A percentile compares a stretch with the other conserved stretches of the same genome.
Conservation (phyloP, 139 green algal species). For the Chlorella sp. region DNA sequence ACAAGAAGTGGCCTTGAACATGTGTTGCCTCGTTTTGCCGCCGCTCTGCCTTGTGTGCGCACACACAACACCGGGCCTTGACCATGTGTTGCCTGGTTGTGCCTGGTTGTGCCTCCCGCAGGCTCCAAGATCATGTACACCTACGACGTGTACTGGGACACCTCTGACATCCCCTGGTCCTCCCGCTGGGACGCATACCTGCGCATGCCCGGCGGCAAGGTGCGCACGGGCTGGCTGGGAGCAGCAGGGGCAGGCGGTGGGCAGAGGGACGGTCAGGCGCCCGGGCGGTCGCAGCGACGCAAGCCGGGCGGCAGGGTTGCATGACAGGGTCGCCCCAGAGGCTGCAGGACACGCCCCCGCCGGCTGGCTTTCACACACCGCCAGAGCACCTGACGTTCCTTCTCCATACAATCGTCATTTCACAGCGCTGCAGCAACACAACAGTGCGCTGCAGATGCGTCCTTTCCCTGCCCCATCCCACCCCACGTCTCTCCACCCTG, state of each 20-base stretch:
- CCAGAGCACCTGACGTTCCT: background rate
- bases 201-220: slow-evolving; percentile 85
- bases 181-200: slow-evolving; percentile 96
- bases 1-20: too few relatives aligned
- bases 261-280: too few relatives aligned
- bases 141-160: slow-evolving; percentile 95
- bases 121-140: slow-evolving; percentile 69
- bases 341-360: too few relatives aligned
- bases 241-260: too few relatives aligned
- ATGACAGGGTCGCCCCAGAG: background rate
- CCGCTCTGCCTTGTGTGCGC: too few relatives aligned
- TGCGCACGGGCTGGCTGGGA: background rate
- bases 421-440: too few relatives aligned
- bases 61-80: too few relatives aligned
- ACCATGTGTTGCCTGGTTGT: background rate
- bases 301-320: background rate
- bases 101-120: background rate
- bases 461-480: too few relatives aligned
- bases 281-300: too few relatives aligned
- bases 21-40: too few relatives aligned
- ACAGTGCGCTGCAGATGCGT: too few relatives aligned
- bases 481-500: background rate
- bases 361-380: background rate
- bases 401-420: background rate
- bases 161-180: slow-evolving; percentile 86